A percentile compares a stretch with the other conserved stretches of the same genome.
Evolutionary conservation across 331 rosid species (phyloP).

Genomic region (Malus hybrid): DNA sequence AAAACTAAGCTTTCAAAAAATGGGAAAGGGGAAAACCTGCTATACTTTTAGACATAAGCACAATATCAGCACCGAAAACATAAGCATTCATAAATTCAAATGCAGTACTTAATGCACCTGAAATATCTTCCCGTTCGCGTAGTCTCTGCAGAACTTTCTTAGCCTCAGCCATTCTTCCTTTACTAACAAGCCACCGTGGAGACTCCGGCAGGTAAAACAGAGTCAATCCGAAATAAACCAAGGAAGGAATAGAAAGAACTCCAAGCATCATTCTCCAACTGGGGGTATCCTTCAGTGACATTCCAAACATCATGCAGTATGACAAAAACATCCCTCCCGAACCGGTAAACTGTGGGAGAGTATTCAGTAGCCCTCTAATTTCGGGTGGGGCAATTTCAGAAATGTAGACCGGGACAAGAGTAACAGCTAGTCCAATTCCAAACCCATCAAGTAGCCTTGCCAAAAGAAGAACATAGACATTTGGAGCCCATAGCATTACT

Average conservation of each 20-base stretch:
- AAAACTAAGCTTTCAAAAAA: background rate
- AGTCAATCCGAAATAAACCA: slow-evolving; percentile 11
- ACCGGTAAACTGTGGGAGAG: slow-evolving; percentile 19
- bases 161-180: slow-evolving; percentile 16
- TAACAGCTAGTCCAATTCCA: slow-evolving; percentile 25
- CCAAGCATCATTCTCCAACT: slow-evolving; percentile 26
- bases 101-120: slow-evolving; percentile 7
- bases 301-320: slow-evolving; percentile 20
- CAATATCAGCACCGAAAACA: background rate
- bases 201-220: slow-evolving; percentile 23
- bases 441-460: slow-evolving; percentile 22
- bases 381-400: slow-evolving; percentile 21
- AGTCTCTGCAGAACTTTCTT: slow-evolving; percentile 14
- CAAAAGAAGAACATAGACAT: slow-evolving; percentile 11
- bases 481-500: slow-evolving; percentile 25
- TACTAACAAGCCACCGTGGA: slow-evolving; percentile 25
- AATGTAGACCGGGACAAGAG: slow-evolving; percentile 24
- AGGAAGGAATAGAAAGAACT: slow-evolving; percentile 10
- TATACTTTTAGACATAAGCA: background rate
- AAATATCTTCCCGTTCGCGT: slow-evolving; percentile 20
- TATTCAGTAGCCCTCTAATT: slow-evolving; percentile 16
- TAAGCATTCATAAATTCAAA: background rate
- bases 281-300: slow-evolving; percentile 15
- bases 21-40: background rate
- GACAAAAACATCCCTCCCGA: slow-evolving; percentile 22